These are phyloP conservation scores for Apophysomyces trapeziformis DNA, from an alignment of 371 early-diverging fungal species.

Conservation along the genomic window DNA sequence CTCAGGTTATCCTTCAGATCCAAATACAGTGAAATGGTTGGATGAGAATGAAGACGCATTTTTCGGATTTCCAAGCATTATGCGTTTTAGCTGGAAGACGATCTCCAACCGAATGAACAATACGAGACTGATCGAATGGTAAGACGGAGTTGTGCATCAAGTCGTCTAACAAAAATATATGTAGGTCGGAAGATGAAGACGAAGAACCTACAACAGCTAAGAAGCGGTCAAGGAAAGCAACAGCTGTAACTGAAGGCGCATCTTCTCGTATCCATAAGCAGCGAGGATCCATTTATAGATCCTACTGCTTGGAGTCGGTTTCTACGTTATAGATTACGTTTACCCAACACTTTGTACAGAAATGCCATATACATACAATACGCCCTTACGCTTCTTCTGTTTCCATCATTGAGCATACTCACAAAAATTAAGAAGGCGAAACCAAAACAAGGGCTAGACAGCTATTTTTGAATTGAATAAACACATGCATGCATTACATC, in stretches of 20 bases:
- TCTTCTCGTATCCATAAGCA: neutral
- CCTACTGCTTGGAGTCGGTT: conserved; percentile 18
- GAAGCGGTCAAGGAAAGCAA: conserved; percentile 13
- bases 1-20: conserved; percentile 98
- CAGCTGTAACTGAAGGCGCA: neutral
- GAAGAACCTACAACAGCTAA: conserved; percentile 16
- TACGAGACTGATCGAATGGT: conserved; percentile 52
- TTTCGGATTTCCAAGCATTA: conserved; percentile 93
- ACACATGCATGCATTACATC: no score
- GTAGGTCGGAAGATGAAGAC: conserved; percentile 36
- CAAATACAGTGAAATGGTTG: conserved; percentile 93
- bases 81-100: conserved; percentile 98
- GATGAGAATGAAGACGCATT: conserved; percentile 77
- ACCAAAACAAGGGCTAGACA: no score
- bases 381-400: no score
- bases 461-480: no score
- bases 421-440: no score
- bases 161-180: neutral
- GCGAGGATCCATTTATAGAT: conserved; percentile 18
- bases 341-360: neutral
- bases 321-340: neutral
- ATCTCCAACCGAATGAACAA: conserved; percentile 73
- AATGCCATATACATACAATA: neutral
- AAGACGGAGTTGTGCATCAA: conserved; percentile 1
- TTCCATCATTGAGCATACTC: no score